Evolutionary conservation across 805 yeast species (phyloP).

Genomic region (Saccharomyces mikatae): DNA sequence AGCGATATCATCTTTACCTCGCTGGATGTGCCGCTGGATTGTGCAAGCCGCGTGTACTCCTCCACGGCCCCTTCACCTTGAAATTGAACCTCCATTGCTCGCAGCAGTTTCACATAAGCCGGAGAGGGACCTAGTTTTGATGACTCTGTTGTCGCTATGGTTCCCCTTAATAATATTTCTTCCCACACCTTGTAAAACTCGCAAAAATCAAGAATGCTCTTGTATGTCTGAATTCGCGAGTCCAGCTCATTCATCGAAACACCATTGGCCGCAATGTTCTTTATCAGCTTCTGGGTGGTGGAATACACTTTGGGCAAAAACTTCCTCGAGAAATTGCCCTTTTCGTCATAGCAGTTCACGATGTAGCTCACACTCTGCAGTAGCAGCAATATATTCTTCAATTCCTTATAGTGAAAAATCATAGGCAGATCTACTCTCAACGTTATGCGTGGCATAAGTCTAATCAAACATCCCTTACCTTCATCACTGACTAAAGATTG

Average conservation of each 20-base stretch:
- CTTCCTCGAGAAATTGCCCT: constrained; percentile 23
- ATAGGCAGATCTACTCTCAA: constrained; percentile 13
- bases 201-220: constrained; percentile 10
- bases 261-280: constrained; percentile 1
- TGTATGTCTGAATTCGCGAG: constrained; percentile 11
- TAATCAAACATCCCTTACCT: constrained; percentile 4
- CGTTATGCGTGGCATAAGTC: constrained; percentile 8
- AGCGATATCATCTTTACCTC: constrained; percentile 19
- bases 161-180: constrained; percentile 8
- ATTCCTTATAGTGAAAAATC: constrained; percentile 19
- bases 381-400: constrained; percentile 22
- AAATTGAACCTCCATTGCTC: background rate
- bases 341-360: constrained; percentile 27
- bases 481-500: constrained; percentile 3
- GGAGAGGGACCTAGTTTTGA: background rate
- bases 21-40: background rate
- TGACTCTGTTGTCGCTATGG: background rate
- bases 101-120: background rate
- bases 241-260: constrained; percentile 10
- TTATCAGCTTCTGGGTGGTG: constrained; percentile 13
- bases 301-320: constrained; percentile 25
- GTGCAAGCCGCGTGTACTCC: constrained; percentile 3
- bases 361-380: constrained; percentile 29
- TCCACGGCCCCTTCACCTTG: background rate
- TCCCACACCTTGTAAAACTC: constrained; percentile 22